Percentiles rank a stretch among this genome's conserved stretches.
These are phyloP conservation scores for Colletotrichum filicis DNA, from an alignment of 2,329 filamentous ascomycete species.

Conservation along the genomic window DNA sequence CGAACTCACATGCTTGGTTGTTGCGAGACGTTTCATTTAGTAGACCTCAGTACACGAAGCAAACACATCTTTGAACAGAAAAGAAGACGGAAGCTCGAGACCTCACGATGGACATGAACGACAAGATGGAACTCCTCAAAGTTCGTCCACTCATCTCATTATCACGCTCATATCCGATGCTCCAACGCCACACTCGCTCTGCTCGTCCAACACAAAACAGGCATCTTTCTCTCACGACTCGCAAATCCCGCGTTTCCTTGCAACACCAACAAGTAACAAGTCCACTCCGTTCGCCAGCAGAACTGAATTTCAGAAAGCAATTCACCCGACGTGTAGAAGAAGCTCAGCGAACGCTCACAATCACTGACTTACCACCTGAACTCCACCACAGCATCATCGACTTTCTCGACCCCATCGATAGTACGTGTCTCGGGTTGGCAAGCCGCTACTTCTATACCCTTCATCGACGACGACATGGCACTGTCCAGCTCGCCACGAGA, in stretches of 20 bases:
- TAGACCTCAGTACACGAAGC: background rate
- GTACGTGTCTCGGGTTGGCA: background rate
- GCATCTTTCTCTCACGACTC: background rate
- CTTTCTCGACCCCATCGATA: background rate
- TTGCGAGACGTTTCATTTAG: no score
- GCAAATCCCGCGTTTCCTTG: background rate
- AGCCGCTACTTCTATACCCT: background rate
- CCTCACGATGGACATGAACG: background rate
- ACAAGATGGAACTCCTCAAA: background rate
- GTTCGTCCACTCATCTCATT: background rate
- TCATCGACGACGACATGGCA: background rate
- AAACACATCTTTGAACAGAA: background rate
- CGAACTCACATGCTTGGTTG: no score
- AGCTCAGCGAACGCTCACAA: background rate
- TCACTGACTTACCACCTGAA: background rate
- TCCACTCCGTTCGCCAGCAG: background rate
- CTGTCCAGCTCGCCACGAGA: background rate
- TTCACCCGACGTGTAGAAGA: background rate
- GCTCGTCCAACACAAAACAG: background rate
- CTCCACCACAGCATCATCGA: background rate
- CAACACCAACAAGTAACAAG: background rate
- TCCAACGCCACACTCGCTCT: background rate
- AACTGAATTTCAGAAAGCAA: background rate
- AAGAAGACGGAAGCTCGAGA: background rate
- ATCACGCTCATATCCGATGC: background rate